Evolutionary conservation across 1,284 basidiomycete genomes (phyloP).

Genomic region (Apiotrichum gamsii): DNA sequence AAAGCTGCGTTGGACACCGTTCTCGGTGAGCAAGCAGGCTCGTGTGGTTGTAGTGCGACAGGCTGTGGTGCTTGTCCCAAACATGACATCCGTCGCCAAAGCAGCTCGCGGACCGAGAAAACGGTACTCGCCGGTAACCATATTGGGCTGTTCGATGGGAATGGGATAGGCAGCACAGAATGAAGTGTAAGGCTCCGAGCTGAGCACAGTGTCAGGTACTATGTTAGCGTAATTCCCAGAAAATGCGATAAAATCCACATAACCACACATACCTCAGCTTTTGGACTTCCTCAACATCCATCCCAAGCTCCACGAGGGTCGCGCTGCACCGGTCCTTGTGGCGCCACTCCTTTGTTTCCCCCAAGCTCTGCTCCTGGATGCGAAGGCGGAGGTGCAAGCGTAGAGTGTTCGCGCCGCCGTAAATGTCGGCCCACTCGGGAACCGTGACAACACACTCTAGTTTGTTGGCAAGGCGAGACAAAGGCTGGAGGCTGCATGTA

Average conservation of each 20-base stretch:
- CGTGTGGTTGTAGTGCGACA: slow-evolving; percentile 1
- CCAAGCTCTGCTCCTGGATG: no score
- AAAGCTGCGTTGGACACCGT: slow-evolving; percentile 37
- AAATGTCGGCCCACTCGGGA: slow-evolving; percentile 42
- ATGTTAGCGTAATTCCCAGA: no score
- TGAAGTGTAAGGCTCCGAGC: slow-evolving; percentile 21
- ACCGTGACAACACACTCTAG: slow-evolving; percentile 40
- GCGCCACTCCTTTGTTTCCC: no score
- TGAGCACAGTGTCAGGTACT: slow-evolving; percentile 8
- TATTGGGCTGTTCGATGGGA: slow-evolving; percentile 30
- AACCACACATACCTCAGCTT: slow-evolving; percentile 27
- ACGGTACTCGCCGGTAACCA: slow-evolving; percentile 14
- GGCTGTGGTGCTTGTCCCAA: background rate
- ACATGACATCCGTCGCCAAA: slow-evolving; percentile 19
- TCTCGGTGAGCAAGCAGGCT: slow-evolving; percentile 30
- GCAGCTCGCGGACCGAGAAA: slow-evolving; percentile 15
- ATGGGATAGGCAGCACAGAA: slow-evolving; percentile 30
- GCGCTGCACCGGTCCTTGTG: background rate
- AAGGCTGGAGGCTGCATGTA: slow-evolving; percentile 25
- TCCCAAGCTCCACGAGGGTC: slow-evolving; percentile 35
- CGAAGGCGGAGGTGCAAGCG: slow-evolving; percentile 34
- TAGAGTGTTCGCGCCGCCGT: slow-evolving; percentile 30
- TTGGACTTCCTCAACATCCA: slow-evolving; percentile 44
- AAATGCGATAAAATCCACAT: no score
- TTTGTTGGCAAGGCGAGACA: slow-evolving; percentile 20